Conservation (phyloP, 208 protist genomes). For the Leishmania martiniquensis region DNA sequence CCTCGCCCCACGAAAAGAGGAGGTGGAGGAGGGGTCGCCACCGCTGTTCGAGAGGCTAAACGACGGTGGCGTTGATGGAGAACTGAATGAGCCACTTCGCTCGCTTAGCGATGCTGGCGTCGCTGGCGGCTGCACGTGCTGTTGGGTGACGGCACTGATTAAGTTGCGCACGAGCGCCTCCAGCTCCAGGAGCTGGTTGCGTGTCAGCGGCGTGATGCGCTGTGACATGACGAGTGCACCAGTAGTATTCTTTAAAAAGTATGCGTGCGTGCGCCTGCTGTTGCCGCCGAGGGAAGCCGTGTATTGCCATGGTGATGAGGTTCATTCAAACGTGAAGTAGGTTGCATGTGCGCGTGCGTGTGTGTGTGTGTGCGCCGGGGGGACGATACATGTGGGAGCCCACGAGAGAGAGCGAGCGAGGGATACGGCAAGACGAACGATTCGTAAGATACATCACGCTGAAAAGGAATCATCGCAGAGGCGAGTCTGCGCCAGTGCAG, state of each 20-base stretch:
- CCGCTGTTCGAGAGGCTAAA: not conserved
- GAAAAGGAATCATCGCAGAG: too few relatives aligned
- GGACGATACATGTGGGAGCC: not conserved
- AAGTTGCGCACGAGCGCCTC: slow-evolving; percentile 48
- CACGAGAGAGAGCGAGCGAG: not conserved
- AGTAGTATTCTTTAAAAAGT: not conserved
- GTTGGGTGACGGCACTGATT: slow-evolving; percentile 26
- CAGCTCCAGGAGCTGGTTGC: slow-evolving; percentile 74
- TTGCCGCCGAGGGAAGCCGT: not conserved
- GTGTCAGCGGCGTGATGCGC: slow-evolving; percentile 66
- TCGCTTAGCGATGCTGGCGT: slow-evolving; percentile 9
- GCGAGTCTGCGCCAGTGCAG: not conserved
- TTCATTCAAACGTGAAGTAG: not conserved
- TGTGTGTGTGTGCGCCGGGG: not conserved
- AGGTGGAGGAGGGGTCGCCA: not conserved
- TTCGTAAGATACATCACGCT: not conserved
- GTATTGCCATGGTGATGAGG: not conserved
- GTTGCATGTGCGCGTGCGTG: too few relatives aligned
- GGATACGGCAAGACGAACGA: not conserved
- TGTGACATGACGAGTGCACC: slow-evolving; percentile 28
- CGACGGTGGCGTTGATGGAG: slow-evolving; percentile 12
- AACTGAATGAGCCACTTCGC: slow-evolving; percentile 12
- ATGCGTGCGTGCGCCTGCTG: not conserved
- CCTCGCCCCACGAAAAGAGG: not conserved
- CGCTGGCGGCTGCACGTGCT: slow-evolving; percentile 9